Conservation (phyloP, 305 asterid species). For the Withania somnifera region DNA sequence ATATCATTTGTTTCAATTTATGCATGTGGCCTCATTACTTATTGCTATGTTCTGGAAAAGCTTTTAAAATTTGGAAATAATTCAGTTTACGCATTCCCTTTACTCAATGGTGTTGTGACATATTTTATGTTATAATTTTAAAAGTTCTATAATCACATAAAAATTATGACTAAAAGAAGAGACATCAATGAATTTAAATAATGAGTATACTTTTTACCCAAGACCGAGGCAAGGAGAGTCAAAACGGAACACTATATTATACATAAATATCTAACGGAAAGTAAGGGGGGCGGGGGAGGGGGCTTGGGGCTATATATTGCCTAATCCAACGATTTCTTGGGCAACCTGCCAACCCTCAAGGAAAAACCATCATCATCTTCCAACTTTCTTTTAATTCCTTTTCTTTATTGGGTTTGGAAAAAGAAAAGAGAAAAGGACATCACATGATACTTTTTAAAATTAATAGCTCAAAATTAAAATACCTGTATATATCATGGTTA, state of each 20-base stretch:
- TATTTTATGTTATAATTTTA: not conserved
- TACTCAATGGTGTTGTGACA: not conserved
- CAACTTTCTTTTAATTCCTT: not conserved
- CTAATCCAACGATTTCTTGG: constrained; percentile 19
- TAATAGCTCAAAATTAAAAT: too few relatives aligned
- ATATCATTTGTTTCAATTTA: not conserved
- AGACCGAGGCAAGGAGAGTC: not conserved
- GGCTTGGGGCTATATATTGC: not conserved
- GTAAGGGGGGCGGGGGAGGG: not conserved
- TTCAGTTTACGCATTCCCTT: not conserved
- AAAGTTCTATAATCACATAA: too few relatives aligned
- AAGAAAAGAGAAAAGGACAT: too few relatives aligned
- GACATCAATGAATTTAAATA: not conserved
- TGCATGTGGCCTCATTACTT: not conserved
- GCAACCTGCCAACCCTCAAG: constrained; percentile 9
- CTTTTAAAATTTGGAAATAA: not conserved
- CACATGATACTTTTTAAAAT: too few relatives aligned
- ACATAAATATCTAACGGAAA: not conserved
- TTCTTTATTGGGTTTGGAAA: too few relatives aligned
- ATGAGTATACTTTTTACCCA: not conserved
- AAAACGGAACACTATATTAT: not conserved
- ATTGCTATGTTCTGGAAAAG: not conserved
- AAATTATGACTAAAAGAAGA: not conserved
- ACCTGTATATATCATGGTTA: too few relatives aligned
- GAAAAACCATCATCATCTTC: not conserved